A percentile compares a stretch with the other conserved stretches of the same genome.
Evolutionary conservation across 306 rosid species (phyloP).

Genomic region (Styphnolobium japonicum): DNA sequence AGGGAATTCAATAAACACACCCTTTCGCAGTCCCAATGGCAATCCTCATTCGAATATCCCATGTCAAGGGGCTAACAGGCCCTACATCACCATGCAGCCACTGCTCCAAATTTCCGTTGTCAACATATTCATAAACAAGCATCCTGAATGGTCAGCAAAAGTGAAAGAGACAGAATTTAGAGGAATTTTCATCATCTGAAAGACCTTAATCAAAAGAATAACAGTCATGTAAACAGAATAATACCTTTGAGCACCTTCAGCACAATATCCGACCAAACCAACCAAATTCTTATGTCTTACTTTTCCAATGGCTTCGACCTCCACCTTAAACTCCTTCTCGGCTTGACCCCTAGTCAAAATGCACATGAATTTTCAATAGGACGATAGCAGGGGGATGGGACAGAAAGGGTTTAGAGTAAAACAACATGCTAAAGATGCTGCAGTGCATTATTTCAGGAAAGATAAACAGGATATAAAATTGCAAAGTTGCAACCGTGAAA

Average conservation of each 20-base stretch:
- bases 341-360: slow-evolving; percentile 80
- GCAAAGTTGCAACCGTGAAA: neutral
- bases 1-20: slow-evolving; percentile 36
- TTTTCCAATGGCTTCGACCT: slow-evolving; percentile 98
- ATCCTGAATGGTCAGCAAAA: slow-evolving; percentile 50
- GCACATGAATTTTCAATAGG: slow-evolving; percentile 13
- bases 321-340: slow-evolving; percentile 91
- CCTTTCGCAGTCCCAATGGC: slow-evolving; percentile 93
- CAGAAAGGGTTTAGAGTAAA: neutral
- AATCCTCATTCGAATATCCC: slow-evolving; percentile 88
- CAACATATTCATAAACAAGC: slow-evolving; percentile 90
- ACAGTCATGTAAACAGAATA: slow-evolving; percentile 14
- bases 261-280: slow-evolving; percentile 88
- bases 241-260: slow-evolving; percentile 88
- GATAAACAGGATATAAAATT: neutral
- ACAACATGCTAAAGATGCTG: neutral
- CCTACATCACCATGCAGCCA: slow-evolving; percentile 99
- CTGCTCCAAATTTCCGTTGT: slow-evolving; percentile 96
- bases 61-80: slow-evolving; percentile 82
- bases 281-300: slow-evolving; percentile 97
- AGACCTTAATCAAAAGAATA: neutral
- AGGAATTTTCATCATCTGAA: neutral
- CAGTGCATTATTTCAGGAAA: neutral
- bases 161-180: neutral
- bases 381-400: neutral